phyloP scores from a whole-genome alignment of 1,139 yeast species.

The Saccharomycopsis hybrid region DNA sequence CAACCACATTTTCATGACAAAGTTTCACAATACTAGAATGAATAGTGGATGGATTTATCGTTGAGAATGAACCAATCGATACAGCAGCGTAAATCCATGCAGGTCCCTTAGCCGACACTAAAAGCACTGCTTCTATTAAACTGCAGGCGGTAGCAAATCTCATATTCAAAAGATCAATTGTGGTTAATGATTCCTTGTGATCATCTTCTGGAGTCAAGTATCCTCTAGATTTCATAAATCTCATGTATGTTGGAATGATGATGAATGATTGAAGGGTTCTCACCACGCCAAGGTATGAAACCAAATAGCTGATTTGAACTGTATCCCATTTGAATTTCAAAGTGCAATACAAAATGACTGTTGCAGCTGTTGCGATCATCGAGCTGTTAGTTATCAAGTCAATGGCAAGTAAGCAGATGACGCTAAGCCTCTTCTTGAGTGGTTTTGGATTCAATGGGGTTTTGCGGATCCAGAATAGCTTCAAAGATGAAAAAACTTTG shows the following conservation, averaged over 20 bases:
- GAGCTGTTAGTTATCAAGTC: slow-evolving; percentile 38
- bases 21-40: slow-evolving; percentile 41
- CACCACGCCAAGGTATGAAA: slow-evolving; percentile 35
- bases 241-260: slow-evolving; percentile 22
- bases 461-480: slow-evolving; percentile 36
- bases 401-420: slow-evolving; percentile 39
- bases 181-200: slow-evolving; percentile 44
- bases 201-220: slow-evolving; percentile 32
- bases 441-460: slow-evolving; percentile 23
- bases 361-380: slow-evolving; percentile 35
- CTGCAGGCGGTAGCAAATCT: slow-evolving; percentile 36
- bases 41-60: slow-evolving; percentile 42
- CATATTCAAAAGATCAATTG: slow-evolving; percentile 44
- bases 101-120: slow-evolving; percentile 32
- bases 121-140: slow-evolving; percentile 35
- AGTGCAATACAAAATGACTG: slow-evolving; percentile 52
- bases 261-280: slow-evolving; percentile 3
- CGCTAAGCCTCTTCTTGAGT: slow-evolving; percentile 38
- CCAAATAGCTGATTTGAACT: slow-evolving; percentile 49
- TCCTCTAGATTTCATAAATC: slow-evolving; percentile 38
- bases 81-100: slow-evolving; percentile 28
- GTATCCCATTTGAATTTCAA: slow-evolving; percentile 55
- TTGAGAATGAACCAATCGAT: slow-evolving; percentile 42
- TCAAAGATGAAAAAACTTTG: slow-evolving; percentile 41
- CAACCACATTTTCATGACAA: slow-evolving; percentile 2